Percentiles rank a stretch among this genome's conserved stretches.
Conservation (phyloP, 352 stramenopile species). For the Phytopythium kandeliae region DNA sequence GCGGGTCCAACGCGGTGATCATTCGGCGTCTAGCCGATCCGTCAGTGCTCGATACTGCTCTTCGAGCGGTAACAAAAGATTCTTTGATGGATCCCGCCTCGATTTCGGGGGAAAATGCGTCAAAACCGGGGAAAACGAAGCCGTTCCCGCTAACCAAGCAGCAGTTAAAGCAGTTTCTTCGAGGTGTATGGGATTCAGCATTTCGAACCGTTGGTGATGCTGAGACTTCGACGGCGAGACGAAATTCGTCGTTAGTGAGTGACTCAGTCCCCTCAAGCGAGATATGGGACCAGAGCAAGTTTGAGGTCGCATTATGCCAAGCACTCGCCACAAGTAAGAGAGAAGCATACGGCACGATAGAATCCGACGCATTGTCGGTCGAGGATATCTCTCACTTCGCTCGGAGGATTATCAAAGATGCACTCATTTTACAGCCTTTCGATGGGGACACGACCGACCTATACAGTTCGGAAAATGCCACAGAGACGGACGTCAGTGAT, state of each 20-base stretch:
- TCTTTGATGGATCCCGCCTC: neutral
- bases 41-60: conserved; percentile 23
- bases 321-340: conserved; percentile 10
- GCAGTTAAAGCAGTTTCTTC: conserved; percentile 44
- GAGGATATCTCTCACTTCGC: conserved; percentile 23
- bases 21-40: conserved; percentile 23
- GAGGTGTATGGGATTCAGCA: conserved; percentile 31
- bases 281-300: conserved; percentile 28
- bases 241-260: neutral
- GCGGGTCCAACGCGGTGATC: conserved; percentile 34
- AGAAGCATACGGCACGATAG: neutral
- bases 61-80: conserved; percentile 16
- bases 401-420: neutral
- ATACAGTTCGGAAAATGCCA: neutral
- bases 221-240: neutral
- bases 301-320: conserved; percentile 29
- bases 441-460: neutral
- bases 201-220: conserved; percentile 4
- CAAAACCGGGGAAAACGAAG: neutral
- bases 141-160: conserved; percentile 20
- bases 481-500: neutral
- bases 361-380: conserved; percentile 14
- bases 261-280: neutral
- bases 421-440: neutral
- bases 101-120: neutral